These are phyloP conservation scores for Thalassiosira profunda DNA, from an alignment of 108 stramenopile species.

Conservation along the genomic window DNA sequence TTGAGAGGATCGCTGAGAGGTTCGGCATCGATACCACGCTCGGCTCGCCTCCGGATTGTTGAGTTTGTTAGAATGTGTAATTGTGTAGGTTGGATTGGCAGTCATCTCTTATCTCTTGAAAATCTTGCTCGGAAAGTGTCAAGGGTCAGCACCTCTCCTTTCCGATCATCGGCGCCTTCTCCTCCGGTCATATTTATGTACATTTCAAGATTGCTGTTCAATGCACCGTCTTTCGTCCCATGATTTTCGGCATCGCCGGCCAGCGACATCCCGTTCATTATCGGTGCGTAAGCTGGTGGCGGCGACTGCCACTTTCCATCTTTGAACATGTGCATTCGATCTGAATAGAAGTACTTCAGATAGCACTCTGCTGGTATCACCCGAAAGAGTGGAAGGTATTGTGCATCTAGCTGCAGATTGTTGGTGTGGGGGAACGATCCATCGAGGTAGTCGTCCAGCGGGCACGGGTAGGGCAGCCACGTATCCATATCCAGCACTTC, in stretches of 20 bases:
- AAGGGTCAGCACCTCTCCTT: conserved; percentile 4
- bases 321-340: conserved; percentile 86
- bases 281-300: conserved; percentile 68
- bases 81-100: not conserved
- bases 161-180: not conserved
- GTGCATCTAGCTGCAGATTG: conserved; percentile 10
- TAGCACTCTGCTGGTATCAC: conserved; percentile 62
- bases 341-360: conserved; percentile 70
- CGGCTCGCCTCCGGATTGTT: too few species aligned
- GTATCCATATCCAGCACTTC: conserved; percentile 77
- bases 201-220: conserved; percentile 25
- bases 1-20: conserved; percentile 56
- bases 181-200: conserved; percentile 34
- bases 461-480: conserved; percentile 68
- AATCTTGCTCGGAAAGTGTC: conserved; percentile 1
- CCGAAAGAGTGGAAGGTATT: conserved; percentile 70
- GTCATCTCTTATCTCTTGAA: not conserved
- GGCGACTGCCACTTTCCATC: conserved; percentile 66
- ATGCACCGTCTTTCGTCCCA: not conserved
- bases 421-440: conserved; percentile 52
- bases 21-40: conserved; percentile 41
- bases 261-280: conserved; percentile 39
- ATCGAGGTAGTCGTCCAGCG: conserved; percentile 62
- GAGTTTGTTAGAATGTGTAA: too few species aligned
- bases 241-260: not conserved